Evolutionary conservation across 2,329 filamentous ascomycete genomes (phyloP).

Genomic region (Samsoniella hepiali): DNA sequence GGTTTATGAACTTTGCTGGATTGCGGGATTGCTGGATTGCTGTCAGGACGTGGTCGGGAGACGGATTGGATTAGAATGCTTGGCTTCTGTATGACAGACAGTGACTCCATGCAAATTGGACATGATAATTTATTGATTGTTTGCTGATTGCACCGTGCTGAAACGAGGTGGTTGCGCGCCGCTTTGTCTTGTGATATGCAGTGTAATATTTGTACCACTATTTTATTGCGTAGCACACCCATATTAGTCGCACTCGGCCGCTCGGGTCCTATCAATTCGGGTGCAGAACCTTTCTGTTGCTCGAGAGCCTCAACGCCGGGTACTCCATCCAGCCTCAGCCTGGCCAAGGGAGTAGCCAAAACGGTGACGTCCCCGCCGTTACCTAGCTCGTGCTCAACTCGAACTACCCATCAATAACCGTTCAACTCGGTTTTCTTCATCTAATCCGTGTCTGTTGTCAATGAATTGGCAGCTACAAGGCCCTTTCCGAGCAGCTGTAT

Average conservation of each 20-base stretch:
- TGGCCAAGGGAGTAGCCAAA: not conserved
- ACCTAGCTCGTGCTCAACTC: not conserved
- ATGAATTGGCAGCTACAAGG: not conserved
- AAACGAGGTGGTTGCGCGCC: not conserved
- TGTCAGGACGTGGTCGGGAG: not conserved
- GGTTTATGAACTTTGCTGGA: not conserved
- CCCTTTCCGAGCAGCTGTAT: not conserved
- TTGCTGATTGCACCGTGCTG: not conserved
- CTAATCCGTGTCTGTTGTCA: not conserved
- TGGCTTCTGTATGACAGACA: not conserved
- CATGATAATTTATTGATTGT: not conserved
- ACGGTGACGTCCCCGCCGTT: not conserved
- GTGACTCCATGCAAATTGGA: slow-evolving; percentile 8
- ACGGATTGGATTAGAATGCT: not conserved
- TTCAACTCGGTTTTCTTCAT: not conserved
- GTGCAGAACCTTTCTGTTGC: not conserved
- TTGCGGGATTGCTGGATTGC: not conserved
- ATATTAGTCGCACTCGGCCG: not conserved
- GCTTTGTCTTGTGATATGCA: not conserved
- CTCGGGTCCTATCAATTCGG: not conserved
- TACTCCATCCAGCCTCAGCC: not conserved
- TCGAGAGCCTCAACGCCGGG: not conserved
- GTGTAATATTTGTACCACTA: not conserved
- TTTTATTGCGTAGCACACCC: not conserved
- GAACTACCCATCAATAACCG: not conserved